A percentile compares a stretch with the other conserved stretches of the same genome.
Conservation (phyloP, 306 rosid genomes). For the barrel medic (Medicago truncatula) region MtrunA17r5.0-ANR NC_053048.1:50568001-50568500, state of each 20-base stretch:
- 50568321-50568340: conserved; percentile 87
- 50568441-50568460: conserved; percentile 38
- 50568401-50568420: conserved; percentile 83
- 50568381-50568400: conserved; percentile 80
- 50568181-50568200: conserved; percentile 22
- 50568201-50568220: conserved; percentile 15
- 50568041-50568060: neutral
- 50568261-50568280: conserved; percentile 25
- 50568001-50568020: neutral
- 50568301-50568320: conserved; percentile 60
- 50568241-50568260: neutral
- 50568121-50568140: neutral
- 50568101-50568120: conserved; percentile 6
- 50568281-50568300: neutral
- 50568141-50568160: conserved; percentile 27
- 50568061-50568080: neutral
- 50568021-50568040: neutral
- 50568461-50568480: conserved; percentile 17
- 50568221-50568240: conserved; percentile 22
- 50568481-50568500: neutral
- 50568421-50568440: conserved; percentile 83
- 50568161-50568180: conserved; percentile 17
- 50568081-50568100: neutral
- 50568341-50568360: conserved; percentile 70
- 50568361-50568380: conserved; percentile 54